These are phyloP conservation scores for Daedaleopsis nitida DNA, from an alignment of 768 basidiomycete species.

Conservation along the genomic window DNA sequence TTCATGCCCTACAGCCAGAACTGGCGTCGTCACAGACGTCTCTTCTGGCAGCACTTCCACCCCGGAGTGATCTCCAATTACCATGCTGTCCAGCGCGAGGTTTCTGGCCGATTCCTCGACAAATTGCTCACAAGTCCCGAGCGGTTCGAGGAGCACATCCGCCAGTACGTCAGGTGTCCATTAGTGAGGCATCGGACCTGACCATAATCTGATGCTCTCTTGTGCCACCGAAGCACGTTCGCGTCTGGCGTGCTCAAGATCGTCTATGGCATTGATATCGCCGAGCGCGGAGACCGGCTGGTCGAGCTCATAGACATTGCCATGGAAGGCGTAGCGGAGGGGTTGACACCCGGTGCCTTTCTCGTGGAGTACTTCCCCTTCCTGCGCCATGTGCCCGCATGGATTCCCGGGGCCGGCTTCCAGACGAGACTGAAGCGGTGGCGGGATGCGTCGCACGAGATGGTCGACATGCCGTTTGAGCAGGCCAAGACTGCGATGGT, in stretches of 20 bases:
- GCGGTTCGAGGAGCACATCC: slow-evolving; percentile 34
- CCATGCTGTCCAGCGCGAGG: slow-evolving; percentile 32
- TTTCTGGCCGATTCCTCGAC: slow-evolving; percentile 32
- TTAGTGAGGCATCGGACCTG: not conserved
- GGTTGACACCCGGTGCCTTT: slow-evolving; percentile 15
- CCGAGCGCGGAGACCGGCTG: slow-evolving; percentile 13
- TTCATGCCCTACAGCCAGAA: slow-evolving; percentile 41
- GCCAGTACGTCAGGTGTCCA: slow-evolving; percentile 35
- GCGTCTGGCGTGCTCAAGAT: slow-evolving; percentile 21
- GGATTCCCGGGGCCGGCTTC: slow-evolving; percentile 31
- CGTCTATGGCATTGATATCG: slow-evolving; percentile 18
- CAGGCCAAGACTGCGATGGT: slow-evolving; percentile 18
- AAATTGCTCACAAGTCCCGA: slow-evolving; percentile 36
- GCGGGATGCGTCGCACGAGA: slow-evolving; percentile 8
- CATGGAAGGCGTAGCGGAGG: slow-evolving; percentile 13
- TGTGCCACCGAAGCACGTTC: slow-evolving; percentile 5
- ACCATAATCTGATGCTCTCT: not conserved
- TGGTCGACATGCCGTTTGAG: slow-evolving; percentile 18
- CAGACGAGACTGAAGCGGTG: slow-evolving; percentile 13
- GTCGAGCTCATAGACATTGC: slow-evolving; percentile 4
- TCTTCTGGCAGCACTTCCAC: slow-evolving; percentile 46
- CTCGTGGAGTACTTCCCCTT: slow-evolving; percentile 19
- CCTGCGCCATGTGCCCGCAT: slow-evolving; percentile 24
- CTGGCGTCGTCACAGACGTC: slow-evolving; percentile 44
- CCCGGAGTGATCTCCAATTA: slow-evolving; percentile 33